Evolutionary conservation across 1,284 basidiomycete genomes (phyloP).

Genomic region (Leccinum colubrinum): DNA sequence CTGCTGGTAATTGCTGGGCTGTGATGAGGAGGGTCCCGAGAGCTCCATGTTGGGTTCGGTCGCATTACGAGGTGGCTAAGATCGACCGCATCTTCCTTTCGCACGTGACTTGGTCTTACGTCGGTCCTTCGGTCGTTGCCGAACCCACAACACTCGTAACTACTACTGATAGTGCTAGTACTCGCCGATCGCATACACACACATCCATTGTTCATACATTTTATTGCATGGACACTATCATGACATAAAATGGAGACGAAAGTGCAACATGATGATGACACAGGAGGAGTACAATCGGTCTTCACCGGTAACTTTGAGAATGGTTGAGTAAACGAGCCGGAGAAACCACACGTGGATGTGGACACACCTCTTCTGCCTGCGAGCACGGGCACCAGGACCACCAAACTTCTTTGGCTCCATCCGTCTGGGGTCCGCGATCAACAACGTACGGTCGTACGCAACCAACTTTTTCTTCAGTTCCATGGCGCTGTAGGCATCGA

Average conservation of each 20-base stretch:
- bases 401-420: constrained; percentile 99
- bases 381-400: constrained; percentile 93
- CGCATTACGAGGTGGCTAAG: neutral
- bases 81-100: neutral
- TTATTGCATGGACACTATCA: constrained; percentile 43
- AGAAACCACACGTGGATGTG: neutral
- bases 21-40: constrained; percentile 19
- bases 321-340: constrained; percentile 10
- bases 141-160: neutral
- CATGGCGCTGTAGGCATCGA: constrained; percentile 96
- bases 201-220: constrained; percentile 15
- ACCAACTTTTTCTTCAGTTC: constrained; percentile 97
- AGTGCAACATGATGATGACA: constrained; percentile 44
- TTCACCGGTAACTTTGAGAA: constrained; percentile 82
- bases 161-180: no score
- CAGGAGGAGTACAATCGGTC: constrained; percentile 25
- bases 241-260: constrained; percentile 43
- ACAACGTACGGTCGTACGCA: constrained; percentile 90
- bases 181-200: neutral
- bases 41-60: constrained; percentile 22
- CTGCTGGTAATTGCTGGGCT: constrained; percentile 11
- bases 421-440: constrained; percentile 98
- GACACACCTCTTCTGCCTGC: constrained; percentile 89
- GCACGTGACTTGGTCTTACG: constrained; percentile 17
- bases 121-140: neutral